Evolutionary conservation across 2,329 filamentous ascomycete species (phyloP).

Genomic region (Diaporthe destruens): DNA sequence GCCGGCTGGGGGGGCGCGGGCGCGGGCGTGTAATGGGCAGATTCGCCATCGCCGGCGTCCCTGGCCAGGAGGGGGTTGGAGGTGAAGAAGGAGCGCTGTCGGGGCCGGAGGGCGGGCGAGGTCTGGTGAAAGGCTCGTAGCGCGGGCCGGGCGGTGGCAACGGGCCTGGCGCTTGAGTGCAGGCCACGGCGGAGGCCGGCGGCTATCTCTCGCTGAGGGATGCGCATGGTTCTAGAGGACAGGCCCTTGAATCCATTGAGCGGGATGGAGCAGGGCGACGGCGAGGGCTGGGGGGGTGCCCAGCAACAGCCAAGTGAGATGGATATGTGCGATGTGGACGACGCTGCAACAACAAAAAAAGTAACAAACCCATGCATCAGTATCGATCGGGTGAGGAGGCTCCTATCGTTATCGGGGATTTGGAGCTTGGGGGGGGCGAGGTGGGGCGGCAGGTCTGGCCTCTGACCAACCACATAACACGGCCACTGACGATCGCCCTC

Average conservation of each 20-base stretch:
- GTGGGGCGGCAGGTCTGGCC: background rate
- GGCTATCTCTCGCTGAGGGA: conserved; percentile 38
- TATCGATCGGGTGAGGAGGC: conserved; percentile 2
- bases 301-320: background rate
- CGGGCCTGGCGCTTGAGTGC: conserved; percentile 45
- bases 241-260: conserved; percentile 38
- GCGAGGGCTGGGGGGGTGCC: background rate
- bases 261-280: background rate
- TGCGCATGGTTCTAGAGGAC: conserved; percentile 36
- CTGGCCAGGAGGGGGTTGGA: conserved; percentile 69
- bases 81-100: conserved; percentile 74
- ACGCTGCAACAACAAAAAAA: background rate
- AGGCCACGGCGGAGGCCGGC: conserved; percentile 42
- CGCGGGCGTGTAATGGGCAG: background rate
- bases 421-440: background rate
- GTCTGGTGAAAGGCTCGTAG: conserved; percentile 62
- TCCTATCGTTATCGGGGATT: conserved; percentile 34
- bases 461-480: conserved; percentile 28
- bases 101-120: conserved; percentile 58
- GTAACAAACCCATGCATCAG: background rate
- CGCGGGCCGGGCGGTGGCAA: conserved; percentile 47
- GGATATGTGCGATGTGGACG: background rate
- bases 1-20: background rate
- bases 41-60: conserved; percentile 46
- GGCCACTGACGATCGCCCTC: background rate